These are phyloP conservation scores for Cornus kousa DNA, from an alignment of 148 eudicot genomes.

Conservation along the genomic window DNA sequence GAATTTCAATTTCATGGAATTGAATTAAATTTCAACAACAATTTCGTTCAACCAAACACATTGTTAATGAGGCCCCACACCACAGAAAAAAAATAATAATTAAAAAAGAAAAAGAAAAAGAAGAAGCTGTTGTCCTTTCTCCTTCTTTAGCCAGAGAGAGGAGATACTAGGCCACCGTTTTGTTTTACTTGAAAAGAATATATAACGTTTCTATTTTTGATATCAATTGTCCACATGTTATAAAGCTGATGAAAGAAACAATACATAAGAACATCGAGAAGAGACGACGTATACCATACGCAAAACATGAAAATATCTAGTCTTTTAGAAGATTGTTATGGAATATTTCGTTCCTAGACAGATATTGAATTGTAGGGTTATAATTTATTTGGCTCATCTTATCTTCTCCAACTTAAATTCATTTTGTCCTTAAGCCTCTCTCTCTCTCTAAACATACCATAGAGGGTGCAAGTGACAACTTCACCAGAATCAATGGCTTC, in stretches of 20 bases:
- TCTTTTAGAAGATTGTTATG: conserved; percentile 19
- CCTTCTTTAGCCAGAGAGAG: no score
- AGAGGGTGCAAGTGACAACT: neutral
- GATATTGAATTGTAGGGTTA: conserved; percentile 23
- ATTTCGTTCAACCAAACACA: no score
- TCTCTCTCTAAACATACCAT: neutral
- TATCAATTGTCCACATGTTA: neutral
- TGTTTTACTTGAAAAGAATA: neutral
- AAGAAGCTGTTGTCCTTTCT: no score
- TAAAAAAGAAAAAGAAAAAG: no score
- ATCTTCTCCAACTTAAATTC: conserved; percentile 16
- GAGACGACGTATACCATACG: neutral
- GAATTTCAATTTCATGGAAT: no score
- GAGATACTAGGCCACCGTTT: no score
- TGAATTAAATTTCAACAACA: no score
- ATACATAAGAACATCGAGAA: neutral
- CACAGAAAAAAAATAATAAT: no score
- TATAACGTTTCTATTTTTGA: no score
- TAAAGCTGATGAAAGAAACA: neutral
- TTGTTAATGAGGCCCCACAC: no score
- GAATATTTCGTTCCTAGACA: conserved; percentile 10
- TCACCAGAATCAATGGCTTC: conserved; percentile 22
- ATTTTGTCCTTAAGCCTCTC: conserved; percentile 13
- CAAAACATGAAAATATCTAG: conserved; percentile 22
- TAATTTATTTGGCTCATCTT: conserved; percentile 25